Percentiles rank a stretch among this genome's conserved stretches.
These are phyloP conservation scores for Tulasnella sp. DNA, from an alignment of 768 basidiomycete species.

Conservation along the genomic window DNA sequence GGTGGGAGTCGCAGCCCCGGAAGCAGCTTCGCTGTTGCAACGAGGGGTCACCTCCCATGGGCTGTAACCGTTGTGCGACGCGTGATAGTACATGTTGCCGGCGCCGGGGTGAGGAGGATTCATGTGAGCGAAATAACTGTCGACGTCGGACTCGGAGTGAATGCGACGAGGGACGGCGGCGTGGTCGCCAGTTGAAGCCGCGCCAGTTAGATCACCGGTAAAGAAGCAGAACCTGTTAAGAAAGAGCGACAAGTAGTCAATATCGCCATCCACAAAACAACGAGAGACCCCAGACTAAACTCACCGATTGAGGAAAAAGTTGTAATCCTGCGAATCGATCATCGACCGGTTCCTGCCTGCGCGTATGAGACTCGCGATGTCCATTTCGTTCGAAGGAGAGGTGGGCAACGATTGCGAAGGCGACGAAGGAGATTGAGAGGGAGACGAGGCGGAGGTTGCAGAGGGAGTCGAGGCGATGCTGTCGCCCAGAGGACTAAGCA, in stretches of 20 bases:
- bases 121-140: conserved; percentile 25
- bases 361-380: not conserved
- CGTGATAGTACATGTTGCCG: not conserved
- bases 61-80: not conserved
- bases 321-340: conserved; percentile 18
- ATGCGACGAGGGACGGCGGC: conserved; percentile 4
- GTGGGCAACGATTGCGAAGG: conserved; percentile 8
- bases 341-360: conserved; percentile 4
- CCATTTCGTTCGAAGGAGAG: conserved; percentile 12
- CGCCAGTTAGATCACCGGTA: conserved; percentile 8
- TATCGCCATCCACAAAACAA: not conserved
- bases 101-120: not conserved
- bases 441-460: not conserved
- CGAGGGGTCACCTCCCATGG: not conserved
- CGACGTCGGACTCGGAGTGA: conserved; percentile 26
- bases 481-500: conserved; percentile 15
- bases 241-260: not conserved
- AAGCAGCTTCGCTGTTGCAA: not conserved
- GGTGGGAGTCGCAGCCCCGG: conserved; percentile 6
- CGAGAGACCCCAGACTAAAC: not conserved
- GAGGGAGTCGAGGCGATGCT: conserved; percentile 26
- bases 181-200: not conserved
- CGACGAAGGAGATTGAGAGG: conserved; percentile 17
- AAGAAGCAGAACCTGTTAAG: conserved; percentile 25
- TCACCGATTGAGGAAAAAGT: conserved; percentile 24